Conservation (phyloP, 768 basidiomycete species). For the Paxillus rubicundulus region DNA sequence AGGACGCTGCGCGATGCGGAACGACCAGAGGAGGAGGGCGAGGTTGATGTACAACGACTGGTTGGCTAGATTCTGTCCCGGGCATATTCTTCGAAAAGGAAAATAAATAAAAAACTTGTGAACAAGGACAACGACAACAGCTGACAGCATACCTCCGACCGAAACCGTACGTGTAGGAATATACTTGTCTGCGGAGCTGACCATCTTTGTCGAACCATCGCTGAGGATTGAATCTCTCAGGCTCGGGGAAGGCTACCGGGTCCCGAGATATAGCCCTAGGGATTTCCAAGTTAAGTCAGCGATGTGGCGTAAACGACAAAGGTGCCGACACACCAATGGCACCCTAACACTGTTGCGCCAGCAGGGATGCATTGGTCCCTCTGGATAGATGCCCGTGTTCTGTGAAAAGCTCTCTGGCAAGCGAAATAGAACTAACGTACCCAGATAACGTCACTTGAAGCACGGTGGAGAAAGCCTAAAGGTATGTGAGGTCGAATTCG, state of each 20-base stretch:
- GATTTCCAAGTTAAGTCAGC: not conserved
- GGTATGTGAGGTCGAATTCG: not conserved
- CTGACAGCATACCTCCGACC: constrained; percentile 35
- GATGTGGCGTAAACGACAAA: not conserved
- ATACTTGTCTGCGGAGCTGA: constrained; percentile 42
- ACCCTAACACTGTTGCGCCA: constrained; percentile 20
- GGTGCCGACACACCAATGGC: constrained; percentile 13
- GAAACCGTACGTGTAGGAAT: constrained; percentile 49
- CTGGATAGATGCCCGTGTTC: constrained; percentile 1
- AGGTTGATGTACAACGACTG: constrained; percentile 60
- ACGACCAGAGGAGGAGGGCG: constrained; percentile 60
- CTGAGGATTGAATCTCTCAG: constrained; percentile 53
- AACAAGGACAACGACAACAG: not conserved
- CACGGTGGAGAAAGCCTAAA: constrained; percentile 53
- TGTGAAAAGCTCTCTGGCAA: constrained; percentile 36
- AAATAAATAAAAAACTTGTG: too few species aligned
- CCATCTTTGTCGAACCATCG: constrained; percentile 48
- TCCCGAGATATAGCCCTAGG: constrained; percentile 25
- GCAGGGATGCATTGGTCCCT: constrained; percentile 22
- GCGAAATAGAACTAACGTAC: constrained; percentile 25
- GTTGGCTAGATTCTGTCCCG: constrained; percentile 51
- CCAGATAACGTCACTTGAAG: constrained; percentile 62
- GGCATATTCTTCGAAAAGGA: constrained; percentile 62
- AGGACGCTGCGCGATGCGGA: constrained; percentile 48
- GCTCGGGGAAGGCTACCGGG: constrained; percentile 19